Evolutionary conservation across 192 early-diverging fungal genomes (phyloP).

Genomic region (Ramicandelaber brevisporus): DNA sequence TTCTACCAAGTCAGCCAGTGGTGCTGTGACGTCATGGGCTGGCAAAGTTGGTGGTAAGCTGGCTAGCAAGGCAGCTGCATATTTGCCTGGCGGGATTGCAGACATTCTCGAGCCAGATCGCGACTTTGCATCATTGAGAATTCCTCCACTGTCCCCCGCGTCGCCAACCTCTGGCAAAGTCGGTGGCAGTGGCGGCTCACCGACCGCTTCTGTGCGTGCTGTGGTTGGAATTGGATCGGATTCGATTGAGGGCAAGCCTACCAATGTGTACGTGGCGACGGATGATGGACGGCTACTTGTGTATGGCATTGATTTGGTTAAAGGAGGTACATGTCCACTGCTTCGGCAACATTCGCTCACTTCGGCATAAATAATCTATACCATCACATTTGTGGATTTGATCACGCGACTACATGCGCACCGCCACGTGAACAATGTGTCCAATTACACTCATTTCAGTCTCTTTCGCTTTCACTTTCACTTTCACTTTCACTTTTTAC

Average conservation of each 20-base stretch:
- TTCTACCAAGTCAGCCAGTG: too few species aligned
- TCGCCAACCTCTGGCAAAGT: slow-evolving; percentile 47
- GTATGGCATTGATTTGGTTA: slow-evolving; percentile 65
- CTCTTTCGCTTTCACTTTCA: too few species aligned
- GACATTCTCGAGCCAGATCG: slow-evolving; percentile 89
- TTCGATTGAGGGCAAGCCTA: slow-evolving; percentile 39
- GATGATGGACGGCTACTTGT: slow-evolving; percentile 76
- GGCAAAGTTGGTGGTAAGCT: slow-evolving; percentile 24
- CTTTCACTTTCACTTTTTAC: too few species aligned
- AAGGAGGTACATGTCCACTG: slow-evolving; percentile 70
- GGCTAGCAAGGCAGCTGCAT: slow-evolving; percentile 56
- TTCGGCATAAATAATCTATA: too few species aligned
- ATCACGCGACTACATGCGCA: too few species aligned
- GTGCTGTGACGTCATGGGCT: slow-evolving; percentile 23
- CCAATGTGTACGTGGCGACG: slow-evolving; percentile 73
- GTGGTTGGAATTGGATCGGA: too few species aligned
- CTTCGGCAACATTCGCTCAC: slow-evolving; percentile 52
- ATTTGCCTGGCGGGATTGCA: slow-evolving; percentile 63
- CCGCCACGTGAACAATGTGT: too few species aligned
- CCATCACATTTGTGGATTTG: too few species aligned
- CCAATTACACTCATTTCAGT: too few species aligned
- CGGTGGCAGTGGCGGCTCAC: too few species aligned
- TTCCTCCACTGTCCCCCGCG: slow-evolving; percentile 58
- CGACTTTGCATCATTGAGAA: slow-evolving; percentile 81
- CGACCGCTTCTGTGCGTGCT: too few species aligned